Evolutionary conservation across 1,139 yeast genomes (phyloP), one percentile per base, ranked within the genome.

Genomic region (Yarrowia galli): DNA sequence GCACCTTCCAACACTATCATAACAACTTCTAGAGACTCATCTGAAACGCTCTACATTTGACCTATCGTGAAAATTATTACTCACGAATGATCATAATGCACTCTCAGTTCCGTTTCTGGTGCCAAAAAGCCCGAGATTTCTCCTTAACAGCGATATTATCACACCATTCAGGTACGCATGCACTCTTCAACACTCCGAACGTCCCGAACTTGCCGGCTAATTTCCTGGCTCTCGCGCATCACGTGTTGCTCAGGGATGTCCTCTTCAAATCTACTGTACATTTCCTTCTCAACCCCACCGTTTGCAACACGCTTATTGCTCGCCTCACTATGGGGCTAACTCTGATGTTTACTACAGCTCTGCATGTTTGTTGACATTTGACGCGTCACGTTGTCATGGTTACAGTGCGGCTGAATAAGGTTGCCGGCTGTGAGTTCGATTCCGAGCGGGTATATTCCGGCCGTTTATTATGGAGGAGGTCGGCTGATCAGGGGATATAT

Each of bases 301-400:
- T 13, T 28, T 35, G 20, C 40, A 9, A 38, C 46, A 18, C 38
- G 32, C 32, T 28, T 28, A 16, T 7, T 8, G 10, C 15, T 40
- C 25, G 22, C 61, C n/a, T 40, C 36, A 40, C 46, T n/a, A n/a
- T 36, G 46, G 35, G 23, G 9, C 40, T 10, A 32, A 56, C 63
- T 42, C 40, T 18, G 49, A 38, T 43, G 51, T 58, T 58, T 42
- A 42, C 38, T 43, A 43, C 43, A 20, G 49, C 20, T 12, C 20
- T 43, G 48, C 61, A 58, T 58, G 64, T 58, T 58, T 58, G 64
- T 58, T 58, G 45, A 58, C 32, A 16, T 42, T 40, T 38, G 46
- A 20, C 23, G 48, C 46, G 18, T 7, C 22, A 6, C 28, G 64
- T 58, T 58, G 64, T 20, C 51, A 28, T 20, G 51, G 64, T 32